Base-by-base conservation (phyloP, 495 filamentous ascomycete genomes). In the Penicillium silybi region DNA sequence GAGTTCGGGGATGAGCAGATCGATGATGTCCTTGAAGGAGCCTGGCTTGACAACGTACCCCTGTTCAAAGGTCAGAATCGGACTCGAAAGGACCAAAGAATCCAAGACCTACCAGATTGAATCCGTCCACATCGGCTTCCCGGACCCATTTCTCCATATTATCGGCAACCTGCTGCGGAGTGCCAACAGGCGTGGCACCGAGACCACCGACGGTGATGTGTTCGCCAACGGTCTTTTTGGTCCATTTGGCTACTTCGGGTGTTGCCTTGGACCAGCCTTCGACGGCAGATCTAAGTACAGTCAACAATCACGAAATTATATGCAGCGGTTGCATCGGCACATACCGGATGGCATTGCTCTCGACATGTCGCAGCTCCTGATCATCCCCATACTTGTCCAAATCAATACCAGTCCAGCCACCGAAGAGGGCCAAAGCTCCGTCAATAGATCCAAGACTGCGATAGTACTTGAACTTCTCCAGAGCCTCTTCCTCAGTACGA, bases 111-210 rank as follows among this genome's bases (percentile, higher is more conserved):
- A 77, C 74, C 57, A 85, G 57, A 43, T 84, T 85, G 57, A 85
- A 86, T 17, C 82, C 83, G 66, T 87, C 83, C 13, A 86, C 69
- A 62, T 84, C 82, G 0, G 78, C 82, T 52, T 85, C 82, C 19
- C 70, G 49, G 2, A 83, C 67, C 84, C 83, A 86, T 3, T 67
- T 68, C 63, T 85, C 80, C 71, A 87, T 67, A 17, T 76, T 68
- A 59, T 85, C 80, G 0, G 83, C 83, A 25, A 87, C 78, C 26
- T 78, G 78, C 41, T 64, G 54, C 1, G 83, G 64, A 1, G 79
- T 84, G 0, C 82, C 83, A 6, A 85, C 75, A 0, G 71, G 64
- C 0, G 79, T 78, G 0, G 77, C 73, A 0, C 81, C 82, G 11
- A 75, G 55, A 4, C 83, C 84, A 16, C 85, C 84, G 11, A 86